Evolutionary conservation across 129 eudicot genomes (phyloP), one percentile per base, ranked within the genome.

Genomic region (Glebionis coronaria): DNA sequence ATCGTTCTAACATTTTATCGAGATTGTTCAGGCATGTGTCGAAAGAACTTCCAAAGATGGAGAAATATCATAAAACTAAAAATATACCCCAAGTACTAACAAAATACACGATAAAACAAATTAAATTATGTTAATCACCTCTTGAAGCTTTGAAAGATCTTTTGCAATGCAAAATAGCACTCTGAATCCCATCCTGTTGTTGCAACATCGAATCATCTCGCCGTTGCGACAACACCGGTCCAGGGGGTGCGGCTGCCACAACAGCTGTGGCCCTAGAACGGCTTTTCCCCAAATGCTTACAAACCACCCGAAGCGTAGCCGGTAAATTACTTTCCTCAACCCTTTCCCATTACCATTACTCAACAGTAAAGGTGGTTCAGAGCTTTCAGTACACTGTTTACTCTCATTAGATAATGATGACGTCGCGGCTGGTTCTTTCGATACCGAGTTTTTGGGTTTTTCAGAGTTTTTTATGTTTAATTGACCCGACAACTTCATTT

Each of bases 81-180:
- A 31, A 31, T 31, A 0, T 5, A 31, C 7, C 40, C 0, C 1
- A 31, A 31, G 20, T 13, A 59, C 5, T 5, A 12, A 19, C 21
- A 19, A 29, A 21, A 16, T 57, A 46, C 25, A 0, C 11, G 20
- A 55, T 55, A n/a, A 9, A 27, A 20, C 4, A 12, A 65, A 45
- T 23, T 65, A 4, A 56, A 73, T 70, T 16, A 1, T 53, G 35
- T 62, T 61, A 9, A 60, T 62, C 35, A 86, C 95, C 97, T 83
- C 85, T 62, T 5, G 88, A 88, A 9, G 89, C 83, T 59, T 93
- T 88, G 82, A 93, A 93, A 10, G 98, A 93, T 49, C 86, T 80
- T 40, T 93, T 93, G 77, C 98, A 93, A 72, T 93, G 98, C 44
- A 93, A 18, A 74, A 93, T 93, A 53, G 98, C 98, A 63, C 98